Conservation (phyloP, 2,329 filamentous ascomycete genomes). For the Colletotrichum salicis region DNA sequence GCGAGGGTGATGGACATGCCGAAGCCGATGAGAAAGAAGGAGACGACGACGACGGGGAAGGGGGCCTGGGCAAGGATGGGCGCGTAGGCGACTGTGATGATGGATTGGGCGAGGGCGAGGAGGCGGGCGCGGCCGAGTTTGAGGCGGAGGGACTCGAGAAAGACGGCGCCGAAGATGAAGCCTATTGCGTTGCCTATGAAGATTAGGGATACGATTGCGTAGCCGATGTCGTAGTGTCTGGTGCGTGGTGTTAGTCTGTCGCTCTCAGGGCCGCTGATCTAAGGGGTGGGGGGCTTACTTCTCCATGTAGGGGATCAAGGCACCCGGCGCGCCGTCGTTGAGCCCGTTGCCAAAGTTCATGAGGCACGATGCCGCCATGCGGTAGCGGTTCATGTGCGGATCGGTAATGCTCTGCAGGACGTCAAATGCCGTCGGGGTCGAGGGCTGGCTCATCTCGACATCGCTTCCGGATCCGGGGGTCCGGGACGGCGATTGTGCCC, state of each 20-base stretch:
- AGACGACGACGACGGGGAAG: constrained; percentile 73
- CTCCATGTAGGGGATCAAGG: constrained; percentile 85
- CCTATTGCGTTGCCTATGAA: constrained; percentile 83
- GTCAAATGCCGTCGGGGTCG: constrained; percentile 57
- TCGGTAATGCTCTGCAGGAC: constrained; percentile 67
- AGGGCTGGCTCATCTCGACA: constrained; percentile 65
- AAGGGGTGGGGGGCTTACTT: constrained; percentile 47
- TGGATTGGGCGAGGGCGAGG: constrained; percentile 66
- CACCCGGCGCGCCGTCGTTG: constrained; percentile 80
- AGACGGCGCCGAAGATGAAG: constrained; percentile 78
- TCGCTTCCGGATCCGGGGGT: constrained; percentile 38
- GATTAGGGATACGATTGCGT: constrained; percentile 82
- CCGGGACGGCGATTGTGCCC: constrained; percentile 14
- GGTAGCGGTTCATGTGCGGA: constrained; percentile 75
- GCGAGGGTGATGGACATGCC: constrained; percentile 67
- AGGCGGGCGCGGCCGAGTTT: constrained; percentile 74
- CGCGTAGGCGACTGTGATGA: constrained; percentile 71
- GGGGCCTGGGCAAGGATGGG: constrained; percentile 75
- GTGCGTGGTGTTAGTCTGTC: neutral
- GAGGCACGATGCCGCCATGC: constrained; percentile 72
- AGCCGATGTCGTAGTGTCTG: constrained; percentile 77
- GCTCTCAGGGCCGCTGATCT: too few species aligned
- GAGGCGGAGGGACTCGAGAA: constrained; percentile 71
- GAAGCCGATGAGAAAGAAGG: constrained; percentile 76
- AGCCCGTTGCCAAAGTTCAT: constrained; percentile 77